Evolutionary conservation across 2,329 filamentous ascomycete species (phyloP), one percentile per base, ranked within the genome.

Genomic region (Monilinia fructigena): DNA sequence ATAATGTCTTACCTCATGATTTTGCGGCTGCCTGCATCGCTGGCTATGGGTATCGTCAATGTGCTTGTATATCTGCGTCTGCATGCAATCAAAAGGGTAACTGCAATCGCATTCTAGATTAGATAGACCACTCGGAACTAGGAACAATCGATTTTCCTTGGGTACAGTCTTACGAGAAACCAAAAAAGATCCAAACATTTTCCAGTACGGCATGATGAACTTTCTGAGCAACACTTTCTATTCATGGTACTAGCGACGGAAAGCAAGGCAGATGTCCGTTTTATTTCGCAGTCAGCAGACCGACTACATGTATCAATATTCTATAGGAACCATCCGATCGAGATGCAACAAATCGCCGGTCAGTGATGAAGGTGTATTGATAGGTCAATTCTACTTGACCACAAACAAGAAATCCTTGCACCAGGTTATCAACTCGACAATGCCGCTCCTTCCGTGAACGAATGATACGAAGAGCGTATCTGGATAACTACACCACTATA

Each of bases 251-350:
- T 53, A 45, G 56, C 60, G 47, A 50, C 38, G 52, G 40, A 63
- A 55, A 55, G 42, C 23, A 63, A 63, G 52, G 40, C 35, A 48
- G 40, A 63, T 63, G 16, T 63, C 60, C 60, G 60, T 52, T 35
- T n/a, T n/a, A 31, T 26, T n/a, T 48, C 35, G n/a, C 47, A n/a
- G 50, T 55, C 60, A 63, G 60, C 38, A 63, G 50, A 28, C 47
- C 20, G 40, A 55, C 28, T 38, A 53, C 31, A 47, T 56, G 54
- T 31, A 28, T 55, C 26, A 38, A 12, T 53, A 20, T 63, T 42
- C n/a, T 31, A 11, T 55, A 31, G 28, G 16, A 52, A 38, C 18
- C 23, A 11, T 54, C 11, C 12, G 48, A 63, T 31, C 18, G 38
- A 4, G 16, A 55, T 18, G 18, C 60, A 63, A 12, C 16, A 63